A percentile compares a stretch with the other conserved stretches of the same genome.
Evolutionary conservation across 345 rosid genomes (phyloP).

Genomic region (Eucalyptus coolabah): DNA sequence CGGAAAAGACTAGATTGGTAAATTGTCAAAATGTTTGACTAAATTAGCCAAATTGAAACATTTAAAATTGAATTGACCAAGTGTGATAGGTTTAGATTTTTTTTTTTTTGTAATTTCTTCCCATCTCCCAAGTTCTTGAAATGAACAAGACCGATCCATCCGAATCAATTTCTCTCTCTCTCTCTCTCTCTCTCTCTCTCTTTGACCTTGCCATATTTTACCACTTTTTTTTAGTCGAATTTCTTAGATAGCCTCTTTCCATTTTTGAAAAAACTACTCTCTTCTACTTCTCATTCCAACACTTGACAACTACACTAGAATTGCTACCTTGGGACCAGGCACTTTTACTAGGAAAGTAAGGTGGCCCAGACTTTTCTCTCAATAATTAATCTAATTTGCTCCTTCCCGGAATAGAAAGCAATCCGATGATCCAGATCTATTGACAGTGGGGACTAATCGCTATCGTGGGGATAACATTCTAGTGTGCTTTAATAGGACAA

Average conservation of each 20-base stretch:
- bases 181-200: rapidly evolving
- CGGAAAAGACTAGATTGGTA: rapidly evolving
- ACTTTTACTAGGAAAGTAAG: background rate
- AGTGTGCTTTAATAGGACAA: background rate
- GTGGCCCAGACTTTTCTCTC: background rate
- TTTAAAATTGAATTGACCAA: background rate
- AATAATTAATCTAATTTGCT: background rate
- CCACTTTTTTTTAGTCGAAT: background rate
- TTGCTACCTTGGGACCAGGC: background rate
- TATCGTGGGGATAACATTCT: background rate
- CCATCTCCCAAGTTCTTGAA: background rate
- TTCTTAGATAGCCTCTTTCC: background rate
- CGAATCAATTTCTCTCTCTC: too few relatives aligned
- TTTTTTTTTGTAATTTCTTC: background rate
- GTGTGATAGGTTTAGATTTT: too few relatives aligned
- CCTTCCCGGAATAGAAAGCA: background rate
- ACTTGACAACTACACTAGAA: background rate
- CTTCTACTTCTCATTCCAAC: background rate
- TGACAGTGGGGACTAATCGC: background rate
- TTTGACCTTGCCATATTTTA: background rate
- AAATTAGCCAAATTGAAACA: too few relatives aligned
- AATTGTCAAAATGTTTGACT: too few relatives aligned
- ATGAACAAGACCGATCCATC: background rate
- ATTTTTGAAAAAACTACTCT: background rate
- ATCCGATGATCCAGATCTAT: background rate